Evolutionary conservation across 768 basidiomycete species (phyloP).

Genomic region (Lactifluus subvellereus): DNA sequence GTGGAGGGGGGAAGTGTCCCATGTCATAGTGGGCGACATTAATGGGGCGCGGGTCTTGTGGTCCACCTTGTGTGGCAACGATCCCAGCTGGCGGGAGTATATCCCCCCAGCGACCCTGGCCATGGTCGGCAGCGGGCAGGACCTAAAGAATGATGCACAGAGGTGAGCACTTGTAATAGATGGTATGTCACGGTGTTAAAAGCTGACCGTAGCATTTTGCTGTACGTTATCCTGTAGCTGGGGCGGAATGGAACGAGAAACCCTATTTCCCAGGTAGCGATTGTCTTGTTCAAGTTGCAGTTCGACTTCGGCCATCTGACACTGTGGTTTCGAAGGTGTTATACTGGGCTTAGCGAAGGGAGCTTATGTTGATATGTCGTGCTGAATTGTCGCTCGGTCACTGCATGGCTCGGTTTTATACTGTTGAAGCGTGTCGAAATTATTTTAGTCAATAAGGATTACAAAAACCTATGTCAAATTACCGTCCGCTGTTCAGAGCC

Average conservation of each 20-base stretch:
- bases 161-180: neutral
- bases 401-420: no score
- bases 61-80: neutral
- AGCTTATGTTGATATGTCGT: neutral
- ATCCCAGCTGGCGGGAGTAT: neutral
- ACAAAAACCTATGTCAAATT: no score
- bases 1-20: neutral
- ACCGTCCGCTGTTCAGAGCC: no score
- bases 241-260: neutral
- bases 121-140: neutral
- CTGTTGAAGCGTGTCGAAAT: no score
- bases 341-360: neutral
- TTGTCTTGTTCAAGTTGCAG: neutral
- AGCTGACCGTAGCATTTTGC: neutral
- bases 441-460: no score
- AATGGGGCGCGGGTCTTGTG: neutral
- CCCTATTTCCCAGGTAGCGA: no score
- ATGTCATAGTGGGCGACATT: neutral
- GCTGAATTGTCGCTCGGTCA: neutral
- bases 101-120: neutral
- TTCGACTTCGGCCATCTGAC: neutral
- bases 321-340: neutral
- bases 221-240: neutral
- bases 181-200: neutral
- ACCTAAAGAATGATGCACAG: neutral